Base-by-base conservation (phyloP, 768 basidiomycete species). In the Pseudohyphozyma bogoriensis region DNA sequence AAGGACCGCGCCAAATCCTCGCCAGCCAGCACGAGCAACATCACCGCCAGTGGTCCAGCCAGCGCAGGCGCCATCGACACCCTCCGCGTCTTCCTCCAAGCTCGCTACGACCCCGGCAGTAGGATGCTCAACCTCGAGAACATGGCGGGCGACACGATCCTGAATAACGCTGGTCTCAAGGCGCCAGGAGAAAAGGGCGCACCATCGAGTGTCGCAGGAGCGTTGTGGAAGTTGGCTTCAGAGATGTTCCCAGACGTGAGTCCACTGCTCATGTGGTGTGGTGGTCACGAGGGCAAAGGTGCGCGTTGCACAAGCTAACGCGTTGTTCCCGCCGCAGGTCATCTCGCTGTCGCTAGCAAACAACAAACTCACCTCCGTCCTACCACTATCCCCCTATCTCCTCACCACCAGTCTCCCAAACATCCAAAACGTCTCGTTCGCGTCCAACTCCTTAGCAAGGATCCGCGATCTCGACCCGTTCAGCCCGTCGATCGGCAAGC, bases 221-320 rank as follows among this genome's bases (percentile, higher is more conserved):
- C 92, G 13, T 83, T 96, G 47, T 91, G 91, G 78, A 91, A 91
- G 73, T 77, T 92, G 15, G 88, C 90, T 1, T 79, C 81, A 24
- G 80, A 85, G 66, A 80, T 91, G 55, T 82, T 81, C 65, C 89
- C 90, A 39, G 79, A 82, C 58, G 88, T 87, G 68, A 56, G 77
- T 69, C 62, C 56, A 24, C n/a, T 24, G 49, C 16, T 28, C 42
- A n/a, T n/a, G n/a, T n/a, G n/a, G n/a, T n/a, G n/a, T n/a, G n/a
- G n/a, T n/a, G n/a, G n/a, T n/a, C n/a, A n/a, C 42, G 33, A 2
- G 1, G 33, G 35, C 18, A 5, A 26, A 4, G 13, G 3, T 31
- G 18, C 11, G 26, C n/a, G 8, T 35, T 16, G 32, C 18, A 32
- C 7, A 10, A 22, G 39, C 51, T 51, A 31, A 29, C 29, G 7